Conservation (phyloP, 345 rosid genomes). For the Citrus glauca region DNA sequence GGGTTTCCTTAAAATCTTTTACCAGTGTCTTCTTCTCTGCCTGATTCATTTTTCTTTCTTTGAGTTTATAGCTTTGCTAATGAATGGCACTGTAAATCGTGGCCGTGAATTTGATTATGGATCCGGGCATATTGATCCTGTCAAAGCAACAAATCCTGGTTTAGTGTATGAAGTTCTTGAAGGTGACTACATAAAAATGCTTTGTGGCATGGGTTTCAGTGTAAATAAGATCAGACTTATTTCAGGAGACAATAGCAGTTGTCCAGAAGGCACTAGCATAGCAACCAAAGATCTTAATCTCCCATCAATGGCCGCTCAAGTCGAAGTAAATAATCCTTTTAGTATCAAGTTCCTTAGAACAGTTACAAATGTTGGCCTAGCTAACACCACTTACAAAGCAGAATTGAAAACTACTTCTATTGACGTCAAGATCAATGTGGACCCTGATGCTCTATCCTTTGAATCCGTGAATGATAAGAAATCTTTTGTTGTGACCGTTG, state of each 20-base stretch:
- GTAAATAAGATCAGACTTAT: conserved; percentile 2
- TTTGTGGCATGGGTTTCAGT: conserved; percentile 36
- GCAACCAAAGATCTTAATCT: conserved; percentile 44
- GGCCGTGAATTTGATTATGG: conserved; percentile 48
- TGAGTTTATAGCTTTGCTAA: conserved; percentile 29
- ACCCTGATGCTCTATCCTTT: conserved; percentile 34
- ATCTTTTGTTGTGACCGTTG: conserved; percentile 38
- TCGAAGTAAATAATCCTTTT: conserved; percentile 15
- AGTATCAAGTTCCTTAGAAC: conserved; percentile 33
- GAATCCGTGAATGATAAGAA: conserved; percentile 32
- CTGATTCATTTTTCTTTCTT: neutral
- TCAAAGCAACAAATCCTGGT: conserved; percentile 36
- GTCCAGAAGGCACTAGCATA: conserved; percentile 14
- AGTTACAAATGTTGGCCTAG: conserved; percentile 54
- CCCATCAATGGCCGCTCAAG: conserved; percentile 38
- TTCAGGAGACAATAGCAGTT: conserved; percentile 33
- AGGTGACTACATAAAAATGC: conserved; percentile 37
- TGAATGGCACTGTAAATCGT: conserved; percentile 27
- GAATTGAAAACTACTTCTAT: neutral
- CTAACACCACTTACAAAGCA: conserved; percentile 40
- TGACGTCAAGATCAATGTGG: conserved; percentile 11
- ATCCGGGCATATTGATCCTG: conserved; percentile 51
- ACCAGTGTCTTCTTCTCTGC: neutral
- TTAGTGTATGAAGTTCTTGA: conserved; percentile 24
- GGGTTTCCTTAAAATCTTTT: too few relatives aligned